Base-by-base conservation (phyloP, 805 yeast genomes). In the Barnettozyma pratensis region DNA sequence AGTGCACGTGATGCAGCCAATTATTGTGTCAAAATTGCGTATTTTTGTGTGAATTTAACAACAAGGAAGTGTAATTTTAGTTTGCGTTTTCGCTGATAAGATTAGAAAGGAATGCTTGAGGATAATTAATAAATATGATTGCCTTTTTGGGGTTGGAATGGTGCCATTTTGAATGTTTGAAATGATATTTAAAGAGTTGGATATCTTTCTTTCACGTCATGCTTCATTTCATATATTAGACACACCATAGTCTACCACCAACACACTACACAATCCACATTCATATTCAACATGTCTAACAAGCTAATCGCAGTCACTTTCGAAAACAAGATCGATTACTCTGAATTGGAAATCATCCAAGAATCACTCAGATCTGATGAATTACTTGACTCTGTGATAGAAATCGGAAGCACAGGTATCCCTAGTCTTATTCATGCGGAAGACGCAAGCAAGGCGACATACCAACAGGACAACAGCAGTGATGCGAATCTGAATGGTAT, bases 11-110 rank as follows among this genome's bases (percentile, higher is more conserved):
- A 41, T 10, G 4, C 7, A 5, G 6, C 10, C 10, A 7, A 35
- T 25, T 26, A 35, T 42, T 42, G 45, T 42, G 45, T 42, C 45
- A 42, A 35, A 19, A 42, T 42, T 39, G 36, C 36, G 45, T 27
- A 35, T 34, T 42, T 34, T 41, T 34, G n/a, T 41, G 4, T 14
- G 7, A n/a, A 3, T 6, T 8, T 19, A 19, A 19, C 19, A 19
- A 19, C 19, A 19, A 19, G 19, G 19, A 19, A 19, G 19, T 19
- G 19, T 19, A 19, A 19, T 19, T 19, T 19, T 19, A 19, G 19
- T 19, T 19, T 19, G 19, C 19, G 19, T 19, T 37, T 37, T 12
- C 7, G 26, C 5, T 14, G 39, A n/a, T 37, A 31, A 31, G 34
- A 31, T 31, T 31, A 31, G 34, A 31, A 19, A 19, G 19, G 2